Conservation (phyloP, 2,329 filamentous ascomycete species). For the Penicillium sp. region DNA sequence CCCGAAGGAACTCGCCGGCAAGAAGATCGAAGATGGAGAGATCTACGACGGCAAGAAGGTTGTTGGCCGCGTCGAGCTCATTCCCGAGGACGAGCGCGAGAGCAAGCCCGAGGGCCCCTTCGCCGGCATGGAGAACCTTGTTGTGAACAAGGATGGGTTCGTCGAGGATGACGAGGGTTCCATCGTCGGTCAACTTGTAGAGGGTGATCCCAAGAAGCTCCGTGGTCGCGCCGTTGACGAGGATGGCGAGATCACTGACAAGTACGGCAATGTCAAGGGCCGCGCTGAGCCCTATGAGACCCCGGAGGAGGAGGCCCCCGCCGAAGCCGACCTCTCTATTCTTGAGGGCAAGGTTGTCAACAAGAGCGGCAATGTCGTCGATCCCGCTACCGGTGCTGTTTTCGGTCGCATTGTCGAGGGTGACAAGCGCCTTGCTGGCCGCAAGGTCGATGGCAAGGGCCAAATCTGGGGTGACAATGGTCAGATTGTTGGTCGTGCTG, state of each 20-base stretch:
- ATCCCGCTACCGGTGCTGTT: conserved; percentile 55
- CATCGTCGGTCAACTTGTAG: conserved; percentile 68
- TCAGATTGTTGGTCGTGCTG: conserved; percentile 59
- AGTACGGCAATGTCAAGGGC: conserved; percentile 64
- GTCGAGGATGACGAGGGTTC: conserved; percentile 75
- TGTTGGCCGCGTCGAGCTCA: conserved; percentile 57
- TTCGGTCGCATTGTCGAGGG: conserved; percentile 59
- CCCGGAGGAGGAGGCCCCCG: conserved; percentile 46
- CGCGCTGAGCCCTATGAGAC: conserved; percentile 57
- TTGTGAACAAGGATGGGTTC: conserved; percentile 58
- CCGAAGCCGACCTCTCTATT: conserved; percentile 56
- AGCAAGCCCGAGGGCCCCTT: conserved; percentile 57
- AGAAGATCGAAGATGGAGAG: conserved; percentile 49
- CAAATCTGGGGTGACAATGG: conserved; percentile 64
- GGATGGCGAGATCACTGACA: conserved; percentile 78
- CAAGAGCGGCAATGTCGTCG: conserved; percentile 62
- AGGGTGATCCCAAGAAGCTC: conserved; percentile 70
- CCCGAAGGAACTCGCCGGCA: conserved; percentile 5
- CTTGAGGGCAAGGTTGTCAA: conserved; percentile 63
- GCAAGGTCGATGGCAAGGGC: conserved; percentile 62
- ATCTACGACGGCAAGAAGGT: conserved; percentile 58
- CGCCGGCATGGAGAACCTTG: conserved; percentile 56
- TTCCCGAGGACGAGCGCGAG: conserved; percentile 57
- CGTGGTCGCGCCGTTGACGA: conserved; percentile 74
- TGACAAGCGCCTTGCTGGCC: conserved; percentile 57